phyloP scores from a whole-genome alignment of 2,329 filamentous ascomycete genomes.

The Cladosporium sp. region DNA sequence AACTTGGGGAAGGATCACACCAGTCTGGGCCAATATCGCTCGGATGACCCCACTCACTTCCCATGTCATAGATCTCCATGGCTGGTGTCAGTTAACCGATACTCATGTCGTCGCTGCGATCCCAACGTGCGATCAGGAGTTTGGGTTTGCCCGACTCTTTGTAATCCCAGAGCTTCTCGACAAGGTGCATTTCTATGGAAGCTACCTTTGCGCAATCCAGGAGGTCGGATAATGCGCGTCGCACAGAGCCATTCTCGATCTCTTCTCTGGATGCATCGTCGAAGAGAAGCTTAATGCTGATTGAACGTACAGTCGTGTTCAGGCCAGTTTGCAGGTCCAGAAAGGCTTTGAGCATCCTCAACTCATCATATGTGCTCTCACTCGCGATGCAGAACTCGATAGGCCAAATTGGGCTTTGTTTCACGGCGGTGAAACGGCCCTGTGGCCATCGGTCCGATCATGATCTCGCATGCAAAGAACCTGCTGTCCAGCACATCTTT shows the following conservation, averaged over 20 bases:
- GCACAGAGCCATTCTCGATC: neutral
- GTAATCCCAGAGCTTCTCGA: neutral
- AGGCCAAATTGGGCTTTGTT: neutral
- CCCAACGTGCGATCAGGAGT: neutral
- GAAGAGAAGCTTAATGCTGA: neutral
- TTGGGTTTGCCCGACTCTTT: neutral
- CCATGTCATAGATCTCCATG: neutral
- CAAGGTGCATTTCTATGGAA: neutral
- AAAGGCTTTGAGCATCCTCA: neutral
- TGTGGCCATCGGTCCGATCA: neutral
- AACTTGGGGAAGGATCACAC: neutral
- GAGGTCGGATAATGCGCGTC: neutral
- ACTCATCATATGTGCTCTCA: no score
- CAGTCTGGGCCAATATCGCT: neutral
- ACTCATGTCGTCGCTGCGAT: neutral
- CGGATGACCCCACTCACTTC: neutral
- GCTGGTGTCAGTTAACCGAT: neutral
- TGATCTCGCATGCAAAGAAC: neutral
- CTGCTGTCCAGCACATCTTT: neutral
- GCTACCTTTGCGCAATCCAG: neutral
- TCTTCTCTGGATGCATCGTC: neutral
- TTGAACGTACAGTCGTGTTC: neutral
- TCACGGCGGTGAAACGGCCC: neutral
- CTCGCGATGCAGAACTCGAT: no score
- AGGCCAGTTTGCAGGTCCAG: neutral